phyloP scores from a whole-genome alignment of 2,329 filamentous ascomycete species.

The Fusarium praegraminearum region DNA sequence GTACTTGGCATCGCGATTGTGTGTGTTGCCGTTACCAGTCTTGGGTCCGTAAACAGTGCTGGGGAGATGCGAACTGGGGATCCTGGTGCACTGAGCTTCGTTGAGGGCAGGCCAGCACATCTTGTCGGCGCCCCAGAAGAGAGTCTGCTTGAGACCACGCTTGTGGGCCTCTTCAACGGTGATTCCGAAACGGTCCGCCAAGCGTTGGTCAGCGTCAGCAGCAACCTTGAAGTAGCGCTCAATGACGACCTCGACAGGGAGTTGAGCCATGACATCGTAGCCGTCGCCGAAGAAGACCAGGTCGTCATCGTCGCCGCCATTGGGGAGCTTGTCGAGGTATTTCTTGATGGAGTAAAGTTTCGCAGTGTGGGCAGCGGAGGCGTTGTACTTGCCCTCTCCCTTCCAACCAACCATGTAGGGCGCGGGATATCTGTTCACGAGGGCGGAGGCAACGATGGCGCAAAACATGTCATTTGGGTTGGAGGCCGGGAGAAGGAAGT shows the following conservation, averaged over 20 bases:
- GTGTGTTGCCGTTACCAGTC: slow-evolving; percentile 50
- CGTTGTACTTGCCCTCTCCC: slow-evolving; percentile 45
- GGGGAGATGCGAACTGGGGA: slow-evolving; percentile 53
- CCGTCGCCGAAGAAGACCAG: slow-evolving; percentile 73
- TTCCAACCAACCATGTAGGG: slow-evolving; percentile 57
- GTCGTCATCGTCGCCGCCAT: slow-evolving; percentile 61
- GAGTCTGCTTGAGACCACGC: slow-evolving; percentile 53
- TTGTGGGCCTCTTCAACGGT: slow-evolving; percentile 48
- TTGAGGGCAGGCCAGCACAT: slow-evolving; percentile 40
- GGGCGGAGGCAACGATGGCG: slow-evolving; percentile 55
- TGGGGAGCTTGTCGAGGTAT: slow-evolving; percentile 56
- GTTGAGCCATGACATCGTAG: slow-evolving; percentile 73
- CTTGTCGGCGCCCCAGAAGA: slow-evolving; percentile 61
- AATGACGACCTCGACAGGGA: slow-evolving; percentile 72
- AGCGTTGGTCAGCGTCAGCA: slow-evolving; percentile 63
- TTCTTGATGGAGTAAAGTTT: slow-evolving; percentile 50
- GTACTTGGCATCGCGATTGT: slow-evolving; percentile 54
- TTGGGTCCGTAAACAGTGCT: slow-evolving; percentile 53
- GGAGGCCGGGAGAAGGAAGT: slow-evolving; percentile 56
- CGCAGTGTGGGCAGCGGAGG: slow-evolving; percentile 26
- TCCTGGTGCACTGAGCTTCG: slow-evolving; percentile 56
- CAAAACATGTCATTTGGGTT: slow-evolving; percentile 54
- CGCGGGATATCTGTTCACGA: slow-evolving; percentile 54
- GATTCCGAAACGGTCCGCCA: slow-evolving; percentile 63
- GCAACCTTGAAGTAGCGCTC: slow-evolving; percentile 69